Evolutionary conservation across 352 stramenopile species (phyloP).

Genomic region (Pythium utonaiense): DNA sequence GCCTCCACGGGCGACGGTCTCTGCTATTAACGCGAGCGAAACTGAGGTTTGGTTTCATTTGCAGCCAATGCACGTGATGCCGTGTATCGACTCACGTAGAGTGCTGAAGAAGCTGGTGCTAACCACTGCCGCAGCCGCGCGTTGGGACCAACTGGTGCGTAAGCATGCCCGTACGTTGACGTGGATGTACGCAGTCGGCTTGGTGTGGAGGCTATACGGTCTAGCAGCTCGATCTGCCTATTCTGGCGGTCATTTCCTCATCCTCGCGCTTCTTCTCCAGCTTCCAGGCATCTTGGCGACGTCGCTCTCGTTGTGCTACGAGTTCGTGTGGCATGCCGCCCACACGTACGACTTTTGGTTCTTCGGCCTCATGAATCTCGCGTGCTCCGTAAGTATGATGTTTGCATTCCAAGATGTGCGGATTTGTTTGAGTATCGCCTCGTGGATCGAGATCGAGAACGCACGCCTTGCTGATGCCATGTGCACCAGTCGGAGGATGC

Average conservation of each 20-base stretch:
- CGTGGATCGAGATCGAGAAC: constrained; percentile 8
- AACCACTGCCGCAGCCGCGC: background rate
- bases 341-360: constrained; percentile 15
- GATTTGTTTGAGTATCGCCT: background rate
- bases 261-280: constrained; percentile 1
- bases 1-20: background rate
- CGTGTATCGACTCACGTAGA: background rate
- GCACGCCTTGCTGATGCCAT: background rate
- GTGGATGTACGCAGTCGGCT: background rate
- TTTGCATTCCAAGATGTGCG: constrained; percentile 1
- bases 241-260: background rate
- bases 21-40: background rate
- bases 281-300: background rate
- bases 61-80: background rate
- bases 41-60: background rate
- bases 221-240: background rate
- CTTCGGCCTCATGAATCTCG: constrained; percentile 3
- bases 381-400: background rate
- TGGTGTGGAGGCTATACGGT: background rate
- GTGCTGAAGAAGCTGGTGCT: background rate
- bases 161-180: background rate
- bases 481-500: background rate
- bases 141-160: background rate
- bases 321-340: background rate
- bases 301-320: background rate